Percentiles rank a stretch among this genome's conserved stretches.
Evolutionary conservation across 169 alveolate genomes (phyloP).

Genomic region (Eimeria brunetti): DNA sequence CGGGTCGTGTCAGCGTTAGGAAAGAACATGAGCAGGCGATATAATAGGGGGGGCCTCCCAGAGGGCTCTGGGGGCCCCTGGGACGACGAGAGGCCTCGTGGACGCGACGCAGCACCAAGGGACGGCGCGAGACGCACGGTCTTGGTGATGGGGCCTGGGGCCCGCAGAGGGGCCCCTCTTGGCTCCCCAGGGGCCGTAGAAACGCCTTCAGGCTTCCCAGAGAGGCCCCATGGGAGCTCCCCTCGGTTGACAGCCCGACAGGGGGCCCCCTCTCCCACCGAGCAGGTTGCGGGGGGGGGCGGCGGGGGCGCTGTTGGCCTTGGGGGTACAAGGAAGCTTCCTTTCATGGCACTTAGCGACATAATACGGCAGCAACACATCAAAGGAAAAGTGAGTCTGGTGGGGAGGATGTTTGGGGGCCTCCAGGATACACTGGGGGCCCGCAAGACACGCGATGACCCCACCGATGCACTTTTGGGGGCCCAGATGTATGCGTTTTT

Average conservation of each 20-base stretch:
- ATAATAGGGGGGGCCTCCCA: conserved; percentile 22
- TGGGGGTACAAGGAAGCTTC: conserved; percentile 39
- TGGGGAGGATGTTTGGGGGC: neutral
- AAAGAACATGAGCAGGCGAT: conserved; percentile 25
- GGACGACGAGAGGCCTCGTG: conserved; percentile 38
- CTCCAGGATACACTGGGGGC: conserved; percentile 24
- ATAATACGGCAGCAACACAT: conserved; percentile 43
- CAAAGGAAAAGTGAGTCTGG: conserved; percentile 40
- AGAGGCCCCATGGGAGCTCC: conserved; percentile 11
- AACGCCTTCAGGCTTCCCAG: neutral
- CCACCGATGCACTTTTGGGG: no score
- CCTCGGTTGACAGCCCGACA: neutral
- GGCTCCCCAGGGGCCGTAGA: conserved; percentile 1
- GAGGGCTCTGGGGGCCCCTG: conserved; percentile 53
- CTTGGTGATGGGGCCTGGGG: conserved; percentile 46
- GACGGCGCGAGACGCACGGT: conserved; percentile 52
- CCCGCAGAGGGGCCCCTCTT: conserved; percentile 15
- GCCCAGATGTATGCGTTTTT: neutral
- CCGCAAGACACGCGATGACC: neutral
- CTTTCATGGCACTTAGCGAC: conserved; percentile 61
- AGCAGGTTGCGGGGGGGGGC: neutral
- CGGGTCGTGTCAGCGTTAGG: neutral
- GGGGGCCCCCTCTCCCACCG: conserved; percentile 34
- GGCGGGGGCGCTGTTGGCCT: neutral
- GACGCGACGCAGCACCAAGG: conserved; percentile 29